Conservation (phyloP, 352 stramenopile species). For the Aphanomyces cochlioides region DNA sequence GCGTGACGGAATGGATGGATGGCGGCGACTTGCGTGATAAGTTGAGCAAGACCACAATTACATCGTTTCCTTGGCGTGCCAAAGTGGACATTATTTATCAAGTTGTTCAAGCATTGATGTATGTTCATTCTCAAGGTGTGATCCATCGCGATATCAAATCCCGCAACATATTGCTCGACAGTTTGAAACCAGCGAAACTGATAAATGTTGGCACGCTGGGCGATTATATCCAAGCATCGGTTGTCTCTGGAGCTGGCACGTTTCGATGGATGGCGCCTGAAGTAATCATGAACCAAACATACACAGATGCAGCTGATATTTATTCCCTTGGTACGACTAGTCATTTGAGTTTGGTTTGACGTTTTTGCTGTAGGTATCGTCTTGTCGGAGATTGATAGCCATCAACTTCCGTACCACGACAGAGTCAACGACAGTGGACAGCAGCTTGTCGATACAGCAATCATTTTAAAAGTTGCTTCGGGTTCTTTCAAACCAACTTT, state of each 20-base stretch:
- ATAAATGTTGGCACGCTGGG: slow-evolving; percentile 55
- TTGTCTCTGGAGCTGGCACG: slow-evolving; percentile 10
- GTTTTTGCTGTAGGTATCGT: slow-evolving; percentile 14
- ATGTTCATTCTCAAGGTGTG: slow-evolving; percentile 11
- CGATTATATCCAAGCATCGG: slow-evolving; percentile 18
- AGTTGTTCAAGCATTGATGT: not conserved
- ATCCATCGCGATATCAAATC: slow-evolving; percentile 51
- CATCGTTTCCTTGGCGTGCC: not conserved
- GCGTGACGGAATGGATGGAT: slow-evolving; percentile 44
- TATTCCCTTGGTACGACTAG: slow-evolving; percentile 17
- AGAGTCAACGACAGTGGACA: not conserved
- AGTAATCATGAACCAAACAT: slow-evolving; percentile 24
- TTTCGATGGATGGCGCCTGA: slow-evolving; percentile 21
- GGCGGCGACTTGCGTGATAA: slow-evolving; percentile 39
- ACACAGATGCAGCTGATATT: slow-evolving; percentile 16
- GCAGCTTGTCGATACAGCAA: not conserved
- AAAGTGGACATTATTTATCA: not conserved
- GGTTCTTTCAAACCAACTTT: not conserved
- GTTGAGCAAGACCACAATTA: not conserved
- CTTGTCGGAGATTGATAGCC: slow-evolving; percentile 27
- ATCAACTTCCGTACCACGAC: slow-evolving; percentile 19
- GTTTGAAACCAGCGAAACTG: slow-evolving; percentile 46
- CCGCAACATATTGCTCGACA: slow-evolving; percentile 48
- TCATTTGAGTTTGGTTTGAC: not conserved
- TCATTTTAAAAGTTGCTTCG: not conserved